phyloP scores from a whole-genome alignment of 257 asterid genomes.

The Nicotiana attenuata region DNA sequence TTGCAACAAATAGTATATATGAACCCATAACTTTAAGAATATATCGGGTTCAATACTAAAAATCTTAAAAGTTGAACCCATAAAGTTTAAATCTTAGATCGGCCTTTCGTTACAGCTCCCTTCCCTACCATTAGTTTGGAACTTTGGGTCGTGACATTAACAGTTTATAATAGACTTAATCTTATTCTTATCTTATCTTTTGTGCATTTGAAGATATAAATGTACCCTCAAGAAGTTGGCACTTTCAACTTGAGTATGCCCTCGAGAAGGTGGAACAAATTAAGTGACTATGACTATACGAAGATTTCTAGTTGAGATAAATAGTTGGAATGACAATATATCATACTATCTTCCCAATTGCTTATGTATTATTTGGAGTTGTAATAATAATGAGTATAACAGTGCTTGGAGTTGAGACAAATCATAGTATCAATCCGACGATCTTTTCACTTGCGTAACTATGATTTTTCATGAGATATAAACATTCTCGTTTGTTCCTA shows the following conservation, averaged over 20 bases:
- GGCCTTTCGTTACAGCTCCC: no score
- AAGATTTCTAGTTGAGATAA: background rate
- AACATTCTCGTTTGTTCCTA: no score
- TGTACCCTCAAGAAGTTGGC: conserved; percentile 7
- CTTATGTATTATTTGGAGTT: background rate
- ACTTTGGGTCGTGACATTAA: no score
- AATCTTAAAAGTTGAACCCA: no score
- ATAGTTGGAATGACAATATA: background rate
- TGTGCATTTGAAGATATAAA: background rate
- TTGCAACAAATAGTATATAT: no score
- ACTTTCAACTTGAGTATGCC: background rate
- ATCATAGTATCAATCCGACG: background rate
- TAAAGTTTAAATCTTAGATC: no score
- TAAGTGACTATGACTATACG: background rate
- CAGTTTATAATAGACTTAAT: no score
- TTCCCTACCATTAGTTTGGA: no score
- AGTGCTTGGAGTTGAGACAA: background rate
- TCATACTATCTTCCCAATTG: background rate
- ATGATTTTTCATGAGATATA: no score
- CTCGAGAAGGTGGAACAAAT: background rate
- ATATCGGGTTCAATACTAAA: no score
- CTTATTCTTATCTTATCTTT: background rate
- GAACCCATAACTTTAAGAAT: no score
- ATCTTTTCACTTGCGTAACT: no score
- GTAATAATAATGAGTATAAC: background rate